A percentile compares a stretch with the other conserved stretches of the same genome.
These are phyloP conservation scores for Astrocystis sublimbata DNA, from an alignment of 495 filamentous ascomycete genomes.

Conservation along the genomic window DNA sequence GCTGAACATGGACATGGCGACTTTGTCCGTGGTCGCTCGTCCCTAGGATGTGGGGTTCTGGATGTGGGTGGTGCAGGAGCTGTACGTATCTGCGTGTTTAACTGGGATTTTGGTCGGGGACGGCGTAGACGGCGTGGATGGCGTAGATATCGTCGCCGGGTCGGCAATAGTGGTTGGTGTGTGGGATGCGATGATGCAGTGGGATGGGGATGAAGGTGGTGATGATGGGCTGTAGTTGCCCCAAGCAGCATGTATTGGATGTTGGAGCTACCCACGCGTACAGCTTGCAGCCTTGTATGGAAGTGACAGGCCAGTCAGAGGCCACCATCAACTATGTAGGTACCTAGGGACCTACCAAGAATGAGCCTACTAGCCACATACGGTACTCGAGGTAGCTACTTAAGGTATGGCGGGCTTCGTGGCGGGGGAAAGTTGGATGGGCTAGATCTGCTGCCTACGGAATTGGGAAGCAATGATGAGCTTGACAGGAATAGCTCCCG, in stretches of 20 bases:
- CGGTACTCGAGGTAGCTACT: no score
- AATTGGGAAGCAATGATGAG: no score
- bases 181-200: no score
- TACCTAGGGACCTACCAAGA: no score
- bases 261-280: conserved; percentile 40
- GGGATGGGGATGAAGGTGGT: conserved; percentile 19
- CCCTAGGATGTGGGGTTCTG: neutral
- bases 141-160: no score
- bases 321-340: neutral
- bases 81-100: neutral
- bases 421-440: no score
- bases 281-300: conserved; percentile 50
- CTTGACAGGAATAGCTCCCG: no score
- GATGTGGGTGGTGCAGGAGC: conserved; percentile 9
- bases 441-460: no score
- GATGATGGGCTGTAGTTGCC: no score
- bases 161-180: conserved; percentile 4
- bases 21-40: conserved; percentile 12
- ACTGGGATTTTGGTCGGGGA: neutral
- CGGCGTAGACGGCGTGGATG: neutral
- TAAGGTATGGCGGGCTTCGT: no score
- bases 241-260: no score
- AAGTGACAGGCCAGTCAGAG: neutral
- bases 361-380: no score
- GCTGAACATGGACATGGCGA: conserved; percentile 61